Percentiles rank a stretch among this genome's conserved stretches.
Conservation (phyloP, 2,329 filamentous ascomycete species). For the Keithomyces neogunnii region DNA sequence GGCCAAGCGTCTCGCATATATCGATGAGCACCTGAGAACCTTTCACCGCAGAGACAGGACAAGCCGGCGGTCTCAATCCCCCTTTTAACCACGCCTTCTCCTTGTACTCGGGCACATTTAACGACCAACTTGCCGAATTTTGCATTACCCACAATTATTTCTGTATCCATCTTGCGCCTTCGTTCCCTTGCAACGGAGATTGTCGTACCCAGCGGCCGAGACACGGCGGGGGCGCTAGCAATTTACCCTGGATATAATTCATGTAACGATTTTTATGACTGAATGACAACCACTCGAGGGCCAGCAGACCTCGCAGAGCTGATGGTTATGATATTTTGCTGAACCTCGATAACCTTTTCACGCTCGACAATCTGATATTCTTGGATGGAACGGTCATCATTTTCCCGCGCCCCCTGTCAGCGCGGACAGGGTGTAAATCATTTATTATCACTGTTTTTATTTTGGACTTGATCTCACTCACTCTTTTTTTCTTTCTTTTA, state of each 20-base stretch:
- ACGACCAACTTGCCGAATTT: not conserved
- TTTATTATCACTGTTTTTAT: too few species aligned
- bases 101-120: slow-evolving; percentile 6
- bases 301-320: not conserved
- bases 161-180: not conserved
- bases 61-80: slow-evolving; percentile 40
- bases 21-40: slow-evolving; percentile 49
- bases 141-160: not conserved
- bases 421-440: too few species aligned
- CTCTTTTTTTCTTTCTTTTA: slow-evolving; percentile 5
- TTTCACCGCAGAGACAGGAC: slow-evolving; percentile 36
- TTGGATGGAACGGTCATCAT: not conserved
- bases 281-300: slow-evolving; percentile 1
- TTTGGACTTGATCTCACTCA: slow-evolving; percentile 1
- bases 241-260: slow-evolving; percentile 7
- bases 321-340: slow-evolving; percentile 6
- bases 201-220: not conserved
- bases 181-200: too few species aligned
- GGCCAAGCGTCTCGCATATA: slow-evolving; percentile 45
- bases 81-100: slow-evolving; percentile 26
- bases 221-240: not conserved
- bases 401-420: too few species aligned
- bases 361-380: too few species aligned
- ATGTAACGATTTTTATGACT: slow-evolving; percentile 10
- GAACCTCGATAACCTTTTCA: slow-evolving; percentile 2